phyloP scores from a whole-genome alignment of 139 green algal genomes.

The Desmodesmus armatus region DNA sequence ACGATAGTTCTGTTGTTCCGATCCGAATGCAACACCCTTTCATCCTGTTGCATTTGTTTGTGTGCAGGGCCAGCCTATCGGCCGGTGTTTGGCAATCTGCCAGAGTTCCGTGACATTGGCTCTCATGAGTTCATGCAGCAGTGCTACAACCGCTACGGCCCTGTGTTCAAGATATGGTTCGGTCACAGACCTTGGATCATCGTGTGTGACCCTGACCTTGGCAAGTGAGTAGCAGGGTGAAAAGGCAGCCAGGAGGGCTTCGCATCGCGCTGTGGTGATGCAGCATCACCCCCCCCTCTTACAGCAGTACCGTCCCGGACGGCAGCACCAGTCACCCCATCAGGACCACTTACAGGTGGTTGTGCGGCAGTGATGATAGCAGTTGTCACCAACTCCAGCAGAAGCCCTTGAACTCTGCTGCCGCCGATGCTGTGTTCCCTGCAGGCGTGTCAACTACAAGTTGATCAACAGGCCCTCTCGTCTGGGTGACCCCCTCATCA shows the following conservation, averaged over 20 bases:
- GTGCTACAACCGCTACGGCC: conserved; percentile 17
- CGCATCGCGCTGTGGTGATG: no score
- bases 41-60: background rate
- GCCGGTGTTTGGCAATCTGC: conserved; percentile 31
- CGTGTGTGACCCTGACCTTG: conserved; percentile 34
- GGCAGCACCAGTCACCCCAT: no score
- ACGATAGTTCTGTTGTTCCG: no score
- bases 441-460: conserved; percentile 36
- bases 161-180: conserved; percentile 36
- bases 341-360: no score
- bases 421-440: background rate
- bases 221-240: conserved; percentile 9
- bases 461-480: conserved; percentile 15
- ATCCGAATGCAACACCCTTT: no score
- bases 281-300: no score
- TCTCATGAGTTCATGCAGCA: conserved; percentile 18
- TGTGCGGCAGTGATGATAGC: no score
- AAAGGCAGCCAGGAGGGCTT: no score
- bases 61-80: conserved; percentile 9
- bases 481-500: background rate
- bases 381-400: no score
- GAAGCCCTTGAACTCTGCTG: background rate
- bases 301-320: no score
- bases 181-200: conserved; percentile 21
- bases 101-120: conserved; percentile 6